phyloP scores from a whole-genome alignment of 352 stramenopile genomes.

The Pythium grandisporangium region DNA sequence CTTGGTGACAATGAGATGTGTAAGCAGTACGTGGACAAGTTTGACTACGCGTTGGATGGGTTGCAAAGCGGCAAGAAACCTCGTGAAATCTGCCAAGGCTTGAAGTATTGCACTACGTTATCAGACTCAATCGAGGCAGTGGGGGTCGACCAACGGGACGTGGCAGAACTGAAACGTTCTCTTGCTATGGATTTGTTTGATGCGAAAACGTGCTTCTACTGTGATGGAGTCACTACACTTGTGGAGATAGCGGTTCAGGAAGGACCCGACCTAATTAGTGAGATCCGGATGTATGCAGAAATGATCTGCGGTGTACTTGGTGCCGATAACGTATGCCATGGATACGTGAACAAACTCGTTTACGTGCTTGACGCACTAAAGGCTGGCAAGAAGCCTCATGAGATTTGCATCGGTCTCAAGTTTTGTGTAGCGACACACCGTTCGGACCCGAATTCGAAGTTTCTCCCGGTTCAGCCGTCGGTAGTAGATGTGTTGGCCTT shows the following conservation, averaged over 20 bases:
- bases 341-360: constrained; percentile 62
- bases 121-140: too few relatives aligned
- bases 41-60: constrained; percentile 54
- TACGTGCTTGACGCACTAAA: constrained; percentile 51
- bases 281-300: constrained; percentile 54
- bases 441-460: not conserved
- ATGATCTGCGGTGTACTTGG: constrained; percentile 72
- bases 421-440: constrained; percentile 24
- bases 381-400: constrained; percentile 50
- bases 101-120: constrained; percentile 78
- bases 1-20: constrained; percentile 49
- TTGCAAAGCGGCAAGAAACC: constrained; percentile 59
- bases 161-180: too few relatives aligned
- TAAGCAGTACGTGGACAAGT: constrained; percentile 56
- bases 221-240: constrained; percentile 48
- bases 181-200: constrained; percentile 5
- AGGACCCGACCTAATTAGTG: constrained; percentile 34
- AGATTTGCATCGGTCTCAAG: constrained; percentile 50
- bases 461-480: too few relatives aligned
- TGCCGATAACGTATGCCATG: constrained; percentile 46
- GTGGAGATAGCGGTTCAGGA: constrained; percentile 51
- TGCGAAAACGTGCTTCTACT: constrained; percentile 45
- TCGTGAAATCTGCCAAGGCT: constrained; percentile 40
- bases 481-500: not conserved
- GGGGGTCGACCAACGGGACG: too few relatives aligned